Evolutionary conservation across 2,329 filamentous ascomycete species (phyloP).

Genomic region (Sporothrix schenckii): DNA sequence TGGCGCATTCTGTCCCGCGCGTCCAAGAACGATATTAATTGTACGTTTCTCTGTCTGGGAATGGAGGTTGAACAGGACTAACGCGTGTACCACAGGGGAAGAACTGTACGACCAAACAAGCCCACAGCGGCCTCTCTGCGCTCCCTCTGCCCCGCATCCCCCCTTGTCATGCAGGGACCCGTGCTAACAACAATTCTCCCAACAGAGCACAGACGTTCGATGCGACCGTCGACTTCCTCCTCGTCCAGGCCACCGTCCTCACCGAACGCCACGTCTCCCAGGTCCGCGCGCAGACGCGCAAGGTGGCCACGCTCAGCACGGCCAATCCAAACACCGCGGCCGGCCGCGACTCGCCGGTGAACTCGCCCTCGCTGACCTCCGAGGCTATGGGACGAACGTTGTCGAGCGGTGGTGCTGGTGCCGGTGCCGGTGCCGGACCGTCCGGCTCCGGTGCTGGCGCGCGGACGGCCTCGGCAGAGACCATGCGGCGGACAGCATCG

Average conservation of each 20-base stretch:
- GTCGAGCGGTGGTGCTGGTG: constrained; percentile 48
- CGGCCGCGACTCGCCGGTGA: constrained; percentile 55
- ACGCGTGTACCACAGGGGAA: constrained; percentile 56
- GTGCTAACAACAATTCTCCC: not conserved
- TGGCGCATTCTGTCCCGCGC: constrained; percentile 88
- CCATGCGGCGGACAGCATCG: constrained; percentile 14
- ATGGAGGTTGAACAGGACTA: not conserved
- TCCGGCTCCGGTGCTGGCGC: constrained; percentile 48
- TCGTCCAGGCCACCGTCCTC: constrained; percentile 91
- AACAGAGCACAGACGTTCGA: constrained; percentile 73
- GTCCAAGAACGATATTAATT: constrained; percentile 83
- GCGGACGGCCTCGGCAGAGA: constrained; percentile 54
- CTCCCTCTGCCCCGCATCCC: no score
- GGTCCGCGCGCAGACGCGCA: constrained; percentile 86
- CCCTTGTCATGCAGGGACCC: no score
- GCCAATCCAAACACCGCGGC: constrained; percentile 38
- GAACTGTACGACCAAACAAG: constrained; percentile 58
- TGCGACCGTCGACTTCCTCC: constrained; percentile 82
- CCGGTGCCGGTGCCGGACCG: constrained; percentile 34
- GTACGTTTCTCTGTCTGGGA: constrained; percentile 52
- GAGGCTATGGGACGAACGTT: constrained; percentile 57
- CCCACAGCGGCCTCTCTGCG: not conserved
- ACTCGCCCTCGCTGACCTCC: constrained; percentile 56
- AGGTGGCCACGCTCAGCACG: constrained; percentile 59
- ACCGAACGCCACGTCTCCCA: constrained; percentile 90